Evolutionary conservation across 1,139 yeast species (phyloP), one percentile per base, ranked within the genome.

Genomic region (Chernovozyma sophiae-reginae): DNA sequence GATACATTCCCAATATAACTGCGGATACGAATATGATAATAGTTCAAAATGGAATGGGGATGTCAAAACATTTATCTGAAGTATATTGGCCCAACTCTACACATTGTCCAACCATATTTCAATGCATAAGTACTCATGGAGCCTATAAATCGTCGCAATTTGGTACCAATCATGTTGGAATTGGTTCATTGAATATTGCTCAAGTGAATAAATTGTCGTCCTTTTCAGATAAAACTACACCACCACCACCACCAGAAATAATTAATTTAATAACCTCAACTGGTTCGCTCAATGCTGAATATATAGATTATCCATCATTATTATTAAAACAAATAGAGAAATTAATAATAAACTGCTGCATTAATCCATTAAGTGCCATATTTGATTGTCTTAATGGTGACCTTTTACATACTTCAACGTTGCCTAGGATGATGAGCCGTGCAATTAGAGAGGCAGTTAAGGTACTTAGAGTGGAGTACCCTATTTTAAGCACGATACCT

Each of bases 71-170:
- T 31, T 54, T 87, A 26, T 65, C 68, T 13, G 58, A 64, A 1
- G 48, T 55, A 7, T 65, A 79, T n/a, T 87, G 94, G 83, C 77
- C 78, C 1, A 53, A 55, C 2, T 42, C 49, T 1, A 41, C 40
- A 0, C 36, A 51, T 2, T 54, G 79, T 38, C 96, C 95, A 14
- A 64, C 62, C 14, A 52, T 90, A 7, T 77, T 69, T 51, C 83
- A 80, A 52, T 96, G 90, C 32, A 79, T 90, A 13, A 81, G 82
- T 28, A 75, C 87, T 2, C 97, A 90, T 58, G 97, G 97, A 3
- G 87, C 84, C 18, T 71, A 69, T 48, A 62, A 67, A 39, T 47
- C 58, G 0, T 53, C 65, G 4, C 68, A 73, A 1, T 76, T 71
- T 40, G 55, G 62, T 4, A 61, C 69, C n/a, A 74, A 77, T 30